Evolutionary conservation across 768 basidiomycete genomes (phyloP), one percentile per base, ranked within the genome.

Genomic region (Mycena crocata): DNA sequence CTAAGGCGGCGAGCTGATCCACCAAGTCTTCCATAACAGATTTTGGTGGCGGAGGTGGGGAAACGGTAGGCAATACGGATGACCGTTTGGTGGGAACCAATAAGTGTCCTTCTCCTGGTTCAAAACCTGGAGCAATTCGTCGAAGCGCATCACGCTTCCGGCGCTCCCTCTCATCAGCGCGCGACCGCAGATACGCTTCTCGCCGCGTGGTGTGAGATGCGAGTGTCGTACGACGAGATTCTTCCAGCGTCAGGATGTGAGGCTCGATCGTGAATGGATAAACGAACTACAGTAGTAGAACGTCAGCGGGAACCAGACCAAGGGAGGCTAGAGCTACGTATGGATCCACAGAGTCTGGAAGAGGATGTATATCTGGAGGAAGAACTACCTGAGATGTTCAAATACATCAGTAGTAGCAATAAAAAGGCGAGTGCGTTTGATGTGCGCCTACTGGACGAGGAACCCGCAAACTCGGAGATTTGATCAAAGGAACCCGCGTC

Each of bases 221-320:
- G 39, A 94, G 84, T 0, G 90, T 90, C 5, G 83, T 79, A 50
- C 90, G 84, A 2, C 94, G 90, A 0, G 93, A 85, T 0, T 92
- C 88, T 74, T 93, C 93, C 42, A 94, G 79, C 2, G 89, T 87
- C 57, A 96, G 78, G 69, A 95, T 83, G 75, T 97, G 96, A 0
- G 90, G 87, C 74, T 99, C 97, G 56, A 99, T 86, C 4, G 95
- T 92, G 83, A 95, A 98, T 2, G 97, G 96, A 74, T 98, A 99
- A 45, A 93, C 97, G 73, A 98, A 98, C 96, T 99, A 75, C n/a
- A n/a, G n/a, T n/a, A n/a, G 23, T 23, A 39, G 32, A 45, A 37
- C 30, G 19, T 46, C 44, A 45, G 49, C 40, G 65, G 26, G 26
- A 46, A 48, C 61, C 7, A 44, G 32, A 45, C 35, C 17, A 44